Evolutionary conservation across 2,329 filamentous ascomycete species (phyloP).

Genomic region (Cladosporium oxysporum): DNA sequence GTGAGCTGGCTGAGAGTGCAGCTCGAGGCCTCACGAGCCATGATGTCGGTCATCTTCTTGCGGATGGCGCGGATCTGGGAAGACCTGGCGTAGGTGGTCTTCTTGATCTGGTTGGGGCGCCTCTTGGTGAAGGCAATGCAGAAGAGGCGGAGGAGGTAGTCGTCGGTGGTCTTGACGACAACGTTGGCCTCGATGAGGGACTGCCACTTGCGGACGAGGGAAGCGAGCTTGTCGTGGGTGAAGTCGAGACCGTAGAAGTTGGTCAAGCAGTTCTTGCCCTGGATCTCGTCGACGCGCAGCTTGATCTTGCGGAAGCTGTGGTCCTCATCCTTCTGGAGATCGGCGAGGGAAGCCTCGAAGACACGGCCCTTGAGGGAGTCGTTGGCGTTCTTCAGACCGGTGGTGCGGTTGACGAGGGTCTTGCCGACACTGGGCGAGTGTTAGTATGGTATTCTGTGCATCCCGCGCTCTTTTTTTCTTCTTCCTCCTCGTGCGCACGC

Average conservation of each 20-base stretch:
- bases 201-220: constrained; percentile 99
- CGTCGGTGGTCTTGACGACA: constrained; percentile 99
- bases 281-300: constrained; percentile 96
- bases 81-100: constrained; percentile 96
- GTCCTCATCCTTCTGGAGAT: constrained; percentile 99
- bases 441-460: constrained; percentile 34
- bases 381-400: constrained; percentile 99
- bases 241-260: constrained; percentile 99
- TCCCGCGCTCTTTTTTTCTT: constrained; percentile 15
- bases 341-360: constrained; percentile 97
- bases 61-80: constrained; percentile 98
- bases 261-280: constrained; percentile 99
- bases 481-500: constrained; percentile 10
- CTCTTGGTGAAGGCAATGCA: constrained; percentile 99
- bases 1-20: constrained; percentile 96
- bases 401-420: constrained; percentile 98
- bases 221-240: constrained; percentile 99
- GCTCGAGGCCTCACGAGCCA: constrained; percentile 89
- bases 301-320: constrained; percentile 99
- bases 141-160: constrained; percentile 99
- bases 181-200: constrained; percentile 99
- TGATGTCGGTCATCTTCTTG: constrained; percentile 99
- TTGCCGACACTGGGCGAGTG: constrained; percentile 81
- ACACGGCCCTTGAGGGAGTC: constrained; percentile 98
- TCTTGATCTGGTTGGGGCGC: constrained; percentile 99